Conservation (phyloP, 1,284 basidiomycete genomes). For the Uromyces viciae-fabae region DNA sequence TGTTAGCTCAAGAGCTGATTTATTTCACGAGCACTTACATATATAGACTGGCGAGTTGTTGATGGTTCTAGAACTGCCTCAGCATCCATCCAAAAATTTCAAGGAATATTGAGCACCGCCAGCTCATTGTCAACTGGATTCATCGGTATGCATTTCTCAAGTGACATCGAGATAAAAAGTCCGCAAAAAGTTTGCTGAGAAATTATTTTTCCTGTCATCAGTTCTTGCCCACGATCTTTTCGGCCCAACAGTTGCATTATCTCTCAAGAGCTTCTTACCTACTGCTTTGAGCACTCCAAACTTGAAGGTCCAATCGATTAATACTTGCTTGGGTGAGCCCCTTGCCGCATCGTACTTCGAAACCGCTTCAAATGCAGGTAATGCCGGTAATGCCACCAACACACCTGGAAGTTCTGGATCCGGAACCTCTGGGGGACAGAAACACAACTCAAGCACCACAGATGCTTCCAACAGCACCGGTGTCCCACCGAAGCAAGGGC, state of each 20-base stretch:
- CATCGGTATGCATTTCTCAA: not conserved
- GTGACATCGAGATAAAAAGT: not conserved
- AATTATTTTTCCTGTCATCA: conserved; percentile 51
- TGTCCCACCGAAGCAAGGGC: no score
- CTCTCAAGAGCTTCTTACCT: conserved; percentile 52
- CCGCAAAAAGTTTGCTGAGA: conserved; percentile 47
- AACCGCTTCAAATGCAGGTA: not conserved
- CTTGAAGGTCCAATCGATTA: conserved; percentile 26
- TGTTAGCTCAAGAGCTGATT: no score
- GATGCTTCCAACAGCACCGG: no score
- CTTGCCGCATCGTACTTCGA: conserved; percentile 11
- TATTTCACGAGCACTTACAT: not conserved
- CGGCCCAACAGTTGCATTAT: conserved; percentile 53
- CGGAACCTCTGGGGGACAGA: no score
- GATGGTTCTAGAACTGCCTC: conserved; percentile 49
- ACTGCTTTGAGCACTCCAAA: conserved; percentile 46
- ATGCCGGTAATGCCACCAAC: not conserved
- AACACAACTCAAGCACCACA: no score
- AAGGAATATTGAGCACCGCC: not conserved
- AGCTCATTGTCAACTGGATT: conserved; percentile 11
- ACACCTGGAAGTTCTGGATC: no score
- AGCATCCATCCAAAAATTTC: conserved; percentile 2
- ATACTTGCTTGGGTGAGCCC: conserved; percentile 23
- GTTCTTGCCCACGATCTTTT: conserved; percentile 62
- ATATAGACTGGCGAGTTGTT: conserved; percentile 51